These are phyloP conservation scores for Groenewaldozyma salmanticensis DNA, from an alignment of 805 yeast species.

Conservation along the genomic window DNA sequence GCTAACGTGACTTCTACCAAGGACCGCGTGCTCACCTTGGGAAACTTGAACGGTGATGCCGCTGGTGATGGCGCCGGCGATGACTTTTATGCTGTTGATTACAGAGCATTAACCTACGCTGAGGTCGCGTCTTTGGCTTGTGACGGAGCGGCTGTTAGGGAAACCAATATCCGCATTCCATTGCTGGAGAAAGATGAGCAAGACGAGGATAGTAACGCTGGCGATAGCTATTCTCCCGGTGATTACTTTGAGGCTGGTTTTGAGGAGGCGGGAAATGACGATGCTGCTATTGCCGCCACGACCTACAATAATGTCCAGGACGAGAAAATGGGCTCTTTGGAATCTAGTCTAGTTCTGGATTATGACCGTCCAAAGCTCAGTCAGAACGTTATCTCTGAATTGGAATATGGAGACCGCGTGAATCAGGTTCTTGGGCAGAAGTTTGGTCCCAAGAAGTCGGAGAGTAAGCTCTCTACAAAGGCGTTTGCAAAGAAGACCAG, in stretches of 20 bases:
- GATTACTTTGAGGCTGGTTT: too few relatives aligned
- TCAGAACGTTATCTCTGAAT: constrained; percentile 11
- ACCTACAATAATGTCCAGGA: neutral
- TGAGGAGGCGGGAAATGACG: neutral
- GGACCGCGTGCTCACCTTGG: too few relatives aligned
- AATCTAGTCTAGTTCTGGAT: neutral
- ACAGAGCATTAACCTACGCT: constrained; percentile 43
- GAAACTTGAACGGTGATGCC: too few relatives aligned
- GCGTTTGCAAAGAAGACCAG: too few relatives aligned
- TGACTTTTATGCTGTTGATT: constrained; percentile 38
- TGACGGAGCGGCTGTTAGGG: constrained; percentile 6
- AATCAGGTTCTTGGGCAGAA: neutral
- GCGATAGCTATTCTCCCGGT: constrained; percentile 16
- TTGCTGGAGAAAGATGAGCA: constrained; percentile 16
- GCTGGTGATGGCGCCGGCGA: constrained; percentile 22
- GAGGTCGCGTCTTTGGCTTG: constrained; percentile 36
- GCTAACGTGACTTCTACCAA: too few relatives aligned
- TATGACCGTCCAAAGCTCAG: constrained; percentile 5
- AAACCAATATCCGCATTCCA: constrained; percentile 9
- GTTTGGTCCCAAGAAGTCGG: too few relatives aligned
- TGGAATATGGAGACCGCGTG: constrained; percentile 15
- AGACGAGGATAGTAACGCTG: constrained; percentile 17
- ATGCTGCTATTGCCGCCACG: neutral
- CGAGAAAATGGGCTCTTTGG: neutral
- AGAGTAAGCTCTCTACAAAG: too few relatives aligned